A percentile compares a stretch with the other conserved stretches of the same genome.
phyloP scores from a whole-genome alignment of 306 rosid species.

The Comarum palustre region DNA sequence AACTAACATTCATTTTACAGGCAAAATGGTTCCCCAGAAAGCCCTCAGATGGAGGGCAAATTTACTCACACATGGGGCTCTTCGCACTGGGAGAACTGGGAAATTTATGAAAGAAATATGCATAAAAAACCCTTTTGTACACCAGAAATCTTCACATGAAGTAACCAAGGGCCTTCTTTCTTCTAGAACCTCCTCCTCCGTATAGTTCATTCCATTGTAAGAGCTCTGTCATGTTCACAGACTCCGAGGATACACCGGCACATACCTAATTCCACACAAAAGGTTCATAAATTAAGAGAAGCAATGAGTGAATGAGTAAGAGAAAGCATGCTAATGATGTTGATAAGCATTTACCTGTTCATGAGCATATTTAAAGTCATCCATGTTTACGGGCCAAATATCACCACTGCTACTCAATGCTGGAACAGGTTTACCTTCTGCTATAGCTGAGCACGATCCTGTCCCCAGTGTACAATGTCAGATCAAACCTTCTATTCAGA shows the following conservation, averaged over 20 bases:
- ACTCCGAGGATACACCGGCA: slow-evolving; percentile 94
- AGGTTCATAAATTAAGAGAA: slow-evolving; percentile 7
- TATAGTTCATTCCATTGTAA: slow-evolving; percentile 93
- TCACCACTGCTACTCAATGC: slow-evolving; percentile 85
- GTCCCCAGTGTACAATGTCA: too few species aligned
- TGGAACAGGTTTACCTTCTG: too few species aligned
- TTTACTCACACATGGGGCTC: slow-evolving; percentile 23
- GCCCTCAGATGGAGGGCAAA: slow-evolving; percentile 32
- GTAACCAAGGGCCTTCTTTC: slow-evolving; percentile 90
- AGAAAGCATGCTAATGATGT: slow-evolving; percentile 11
- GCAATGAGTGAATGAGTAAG: not conserved
- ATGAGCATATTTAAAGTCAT: slow-evolving; percentile 83
- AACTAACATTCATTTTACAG: slow-evolving; percentile 58
- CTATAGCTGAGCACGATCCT: too few species aligned
- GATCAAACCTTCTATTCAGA: too few species aligned
- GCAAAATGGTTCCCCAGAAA: slow-evolving; percentile 42
- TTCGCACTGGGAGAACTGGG: slow-evolving; percentile 28
- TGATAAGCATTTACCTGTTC: slow-evolving; percentile 59
- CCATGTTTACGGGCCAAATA: slow-evolving; percentile 77
- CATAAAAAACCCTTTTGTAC: slow-evolving; percentile 41
- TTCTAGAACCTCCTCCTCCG: slow-evolving; percentile 98
- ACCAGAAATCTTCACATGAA: slow-evolving; percentile 73
- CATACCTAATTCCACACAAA: slow-evolving; percentile 60
- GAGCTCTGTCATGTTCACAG: slow-evolving; percentile 88
- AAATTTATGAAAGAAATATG: not conserved